Conservation (phyloP, 2,329 filamentous ascomycete species). For the Beauveria bassiana region DNA sequence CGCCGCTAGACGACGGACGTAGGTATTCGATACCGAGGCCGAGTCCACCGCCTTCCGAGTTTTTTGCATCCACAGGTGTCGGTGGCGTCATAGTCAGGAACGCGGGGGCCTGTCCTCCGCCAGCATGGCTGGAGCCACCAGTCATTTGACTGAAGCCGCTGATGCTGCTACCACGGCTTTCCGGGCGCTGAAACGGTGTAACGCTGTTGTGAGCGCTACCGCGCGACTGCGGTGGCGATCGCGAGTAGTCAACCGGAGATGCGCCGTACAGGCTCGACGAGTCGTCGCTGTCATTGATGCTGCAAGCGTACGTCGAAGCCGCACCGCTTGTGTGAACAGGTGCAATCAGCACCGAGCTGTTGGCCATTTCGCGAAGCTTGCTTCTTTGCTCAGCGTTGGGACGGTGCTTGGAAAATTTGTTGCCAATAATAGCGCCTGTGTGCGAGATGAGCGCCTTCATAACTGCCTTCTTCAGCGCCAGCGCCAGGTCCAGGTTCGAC, state of each 20-base stretch:
- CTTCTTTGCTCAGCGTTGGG: conserved; percentile 73
- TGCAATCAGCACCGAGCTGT: conserved; percentile 58
- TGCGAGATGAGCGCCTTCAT: conserved; percentile 92
- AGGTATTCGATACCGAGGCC: conserved; percentile 24
- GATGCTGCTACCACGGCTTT: conserved; percentile 47
- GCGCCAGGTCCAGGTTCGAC: conserved; percentile 91
- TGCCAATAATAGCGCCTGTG: conserved; percentile 91
- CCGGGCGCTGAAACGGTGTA: conserved; percentile 35
- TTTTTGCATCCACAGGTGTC: conserved; percentile 29
- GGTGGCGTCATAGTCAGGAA: conserved; percentile 41
- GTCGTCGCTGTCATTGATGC: conserved; percentile 47
- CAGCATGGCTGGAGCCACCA: conserved; percentile 21
- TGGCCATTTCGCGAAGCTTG: conserved; percentile 77
- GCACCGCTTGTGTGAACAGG: conserved; percentile 27
- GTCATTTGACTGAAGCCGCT: conserved; percentile 36
- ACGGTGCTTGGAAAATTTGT: conserved; percentile 88
- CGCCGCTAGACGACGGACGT: conserved; percentile 26
- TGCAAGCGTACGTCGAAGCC: conserved; percentile 29
- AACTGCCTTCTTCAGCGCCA: conserved; percentile 89
- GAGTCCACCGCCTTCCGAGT: conserved; percentile 12
- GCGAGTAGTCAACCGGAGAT: conserved; percentile 50
- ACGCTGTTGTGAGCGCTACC: conserved; percentile 42
- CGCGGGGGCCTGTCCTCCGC: conserved; percentile 26
- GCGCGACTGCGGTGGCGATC: conserved; percentile 48
- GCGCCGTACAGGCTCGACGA: conserved; percentile 46